A percentile compares a stretch with the other conserved stretches of the same genome.
Evolutionary conservation across 306 rosid species (phyloP).

Genomic region (Erythrophleum fordii): DNA sequence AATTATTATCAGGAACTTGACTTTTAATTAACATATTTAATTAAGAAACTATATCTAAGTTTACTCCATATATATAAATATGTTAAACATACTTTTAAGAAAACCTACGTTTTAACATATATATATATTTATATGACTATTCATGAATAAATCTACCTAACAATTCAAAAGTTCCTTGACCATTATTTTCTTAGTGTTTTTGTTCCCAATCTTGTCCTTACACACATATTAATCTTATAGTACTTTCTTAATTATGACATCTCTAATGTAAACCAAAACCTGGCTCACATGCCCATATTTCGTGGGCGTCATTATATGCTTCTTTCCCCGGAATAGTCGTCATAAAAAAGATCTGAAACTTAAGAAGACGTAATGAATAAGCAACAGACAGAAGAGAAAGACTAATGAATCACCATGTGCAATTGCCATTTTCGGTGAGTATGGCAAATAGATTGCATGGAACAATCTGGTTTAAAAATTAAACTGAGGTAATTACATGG

Average conservation of each 20-base stretch:
- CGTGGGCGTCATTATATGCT: not conserved
- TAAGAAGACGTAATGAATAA: not conserved
- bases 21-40: too few species aligned
- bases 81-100: too few species aligned
- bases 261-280: too few species aligned
- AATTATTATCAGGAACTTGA: too few species aligned
- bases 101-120: too few species aligned
- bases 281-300: not conserved
- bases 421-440: not conserved
- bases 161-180: too few species aligned
- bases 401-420: conserved; percentile 11
- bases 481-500: not conserved
- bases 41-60: too few species aligned
- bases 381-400: conserved; percentile 22
- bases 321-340: not conserved
- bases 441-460: not conserved
- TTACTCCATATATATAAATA: too few species aligned
- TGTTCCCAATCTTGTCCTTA: not conserved
- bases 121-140: not conserved
- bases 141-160: too few species aligned
- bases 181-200: not conserved
- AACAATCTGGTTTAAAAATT: not conserved
- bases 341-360: not conserved
- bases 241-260: not conserved
- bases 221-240: too few species aligned